A percentile compares a stretch with the other conserved stretches of the same genome.
These are phyloP conservation scores for Ogataea trehalophila DNA, from an alignment of 805 yeast species.

Conservation along the genomic window DNA sequence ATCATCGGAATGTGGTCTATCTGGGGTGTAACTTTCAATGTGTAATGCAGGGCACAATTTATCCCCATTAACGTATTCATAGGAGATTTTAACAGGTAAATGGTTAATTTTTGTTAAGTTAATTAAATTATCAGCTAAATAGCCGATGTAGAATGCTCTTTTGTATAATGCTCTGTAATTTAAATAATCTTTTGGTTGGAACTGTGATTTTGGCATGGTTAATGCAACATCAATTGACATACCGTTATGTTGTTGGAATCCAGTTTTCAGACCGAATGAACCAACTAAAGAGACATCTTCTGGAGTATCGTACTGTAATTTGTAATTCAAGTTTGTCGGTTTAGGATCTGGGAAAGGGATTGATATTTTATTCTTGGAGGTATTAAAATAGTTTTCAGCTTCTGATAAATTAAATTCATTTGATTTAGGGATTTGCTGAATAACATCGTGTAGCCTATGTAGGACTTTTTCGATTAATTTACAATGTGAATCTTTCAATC, in stretches of 20 bases:
- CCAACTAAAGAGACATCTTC: slow-evolving; percentile 77
- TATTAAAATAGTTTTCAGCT: slow-evolving; percentile 49
- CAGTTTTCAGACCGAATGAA: slow-evolving; percentile 82
- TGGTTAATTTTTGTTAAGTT: slow-evolving; percentile 48
- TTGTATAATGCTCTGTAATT: slow-evolving; percentile 89
- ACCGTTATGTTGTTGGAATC: slow-evolving; percentile 57
- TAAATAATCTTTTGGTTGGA: slow-evolving; percentile 83
- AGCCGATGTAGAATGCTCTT: slow-evolving; percentile 81
- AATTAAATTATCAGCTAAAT: slow-evolving; percentile 61
- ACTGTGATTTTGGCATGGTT: slow-evolving; percentile 71
- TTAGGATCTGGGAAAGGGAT: slow-evolving; percentile 91
- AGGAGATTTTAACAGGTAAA: slow-evolving; percentile 56
- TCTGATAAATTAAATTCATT: slow-evolving; percentile 50
- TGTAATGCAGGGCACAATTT: slow-evolving; percentile 68
- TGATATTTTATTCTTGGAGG: slow-evolving; percentile 41
- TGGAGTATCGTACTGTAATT: slow-evolving; percentile 66
- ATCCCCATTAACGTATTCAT: slow-evolving; percentile 72
- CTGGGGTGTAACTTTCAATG: slow-evolving; percentile 50
- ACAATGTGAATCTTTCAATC: slow-evolving; percentile 64
- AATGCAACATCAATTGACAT: slow-evolving; percentile 73
- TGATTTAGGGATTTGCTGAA: slow-evolving; percentile 59
- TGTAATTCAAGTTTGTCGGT: slow-evolving; percentile 64
- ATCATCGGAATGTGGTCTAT: slow-evolving; percentile 41
- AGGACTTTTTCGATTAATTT: slow-evolving; percentile 66
- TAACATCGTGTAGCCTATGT: slow-evolving; percentile 64